Evolutionary conservation across 2,329 filamentous ascomycete genomes (phyloP).

Genomic region (Colletotrichum sp.): DNA sequence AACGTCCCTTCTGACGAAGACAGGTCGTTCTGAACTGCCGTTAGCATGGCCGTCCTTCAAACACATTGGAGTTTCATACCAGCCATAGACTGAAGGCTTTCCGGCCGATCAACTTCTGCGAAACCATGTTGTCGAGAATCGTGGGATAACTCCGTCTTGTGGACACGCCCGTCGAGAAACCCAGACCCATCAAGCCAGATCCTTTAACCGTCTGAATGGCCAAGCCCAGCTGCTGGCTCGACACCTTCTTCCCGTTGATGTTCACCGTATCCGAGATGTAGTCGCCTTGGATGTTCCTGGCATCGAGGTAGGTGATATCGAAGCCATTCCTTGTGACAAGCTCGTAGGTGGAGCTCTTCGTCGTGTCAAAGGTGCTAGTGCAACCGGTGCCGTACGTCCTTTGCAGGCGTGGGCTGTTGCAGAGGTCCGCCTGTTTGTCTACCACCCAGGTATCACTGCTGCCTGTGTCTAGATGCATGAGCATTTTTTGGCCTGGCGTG

Average conservation of each 20-base stretch:
- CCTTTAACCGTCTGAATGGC: slow-evolving; percentile 52
- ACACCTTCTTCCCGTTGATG: slow-evolving; percentile 52
- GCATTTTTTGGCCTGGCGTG: slow-evolving; percentile 62
- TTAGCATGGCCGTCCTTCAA: background rate
- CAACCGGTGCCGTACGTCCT: background rate
- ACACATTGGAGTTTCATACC: slow-evolving; percentile 28
- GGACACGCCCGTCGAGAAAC: slow-evolving; percentile 57
- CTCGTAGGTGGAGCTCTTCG: slow-evolving; percentile 53
- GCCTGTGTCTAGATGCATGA: slow-evolving; percentile 69
- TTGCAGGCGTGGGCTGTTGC: background rate
- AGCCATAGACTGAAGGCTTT: slow-evolving; percentile 74
- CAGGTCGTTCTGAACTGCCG: slow-evolving; percentile 38
- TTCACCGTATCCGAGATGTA: slow-evolving; percentile 62
- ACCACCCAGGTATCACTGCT: slow-evolving; percentile 71
- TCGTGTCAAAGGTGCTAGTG: slow-evolving; percentile 40
- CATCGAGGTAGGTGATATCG: slow-evolving; percentile 66
- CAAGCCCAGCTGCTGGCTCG: slow-evolving; percentile 60
- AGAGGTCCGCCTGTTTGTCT: slow-evolving; percentile 14
- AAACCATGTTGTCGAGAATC: slow-evolving; percentile 68
- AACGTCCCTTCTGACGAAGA: slow-evolving; percentile 69
- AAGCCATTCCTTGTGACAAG: slow-evolving; percentile 50
- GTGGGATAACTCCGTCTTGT: slow-evolving; percentile 53
- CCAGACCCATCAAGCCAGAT: slow-evolving; percentile 64
- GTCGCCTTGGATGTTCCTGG: slow-evolving; percentile 57
- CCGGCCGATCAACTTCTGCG: slow-evolving; percentile 64